Percentiles rank a stretch among this genome's conserved stretches.
phyloP scores from a whole-genome alignment of 257 asterid genomes.

The Nicotiana noctiflora region DNA sequence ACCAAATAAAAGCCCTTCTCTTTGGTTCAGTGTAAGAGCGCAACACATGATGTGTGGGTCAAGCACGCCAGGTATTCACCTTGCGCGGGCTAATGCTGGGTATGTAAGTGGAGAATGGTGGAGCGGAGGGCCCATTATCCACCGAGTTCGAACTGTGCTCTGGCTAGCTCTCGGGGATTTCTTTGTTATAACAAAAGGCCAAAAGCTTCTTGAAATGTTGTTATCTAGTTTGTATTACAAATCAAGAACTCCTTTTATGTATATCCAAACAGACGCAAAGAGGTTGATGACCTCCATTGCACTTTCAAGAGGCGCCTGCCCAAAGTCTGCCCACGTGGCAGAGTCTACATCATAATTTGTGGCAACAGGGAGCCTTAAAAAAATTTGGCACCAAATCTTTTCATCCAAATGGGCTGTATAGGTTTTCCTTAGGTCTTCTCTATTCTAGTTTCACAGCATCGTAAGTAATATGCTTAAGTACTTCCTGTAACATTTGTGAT shows the following conservation, averaged over 20 bases:
- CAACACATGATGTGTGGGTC: not conserved
- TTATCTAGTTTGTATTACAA: not conserved
- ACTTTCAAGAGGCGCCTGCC: not conserved
- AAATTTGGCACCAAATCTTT: not conserved
- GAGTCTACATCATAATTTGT: not conserved
- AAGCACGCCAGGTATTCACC: not conserved
- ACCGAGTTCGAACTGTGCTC: not conserved
- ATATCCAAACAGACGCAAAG: not conserved
- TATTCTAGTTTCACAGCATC: not conserved
- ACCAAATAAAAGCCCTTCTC: not conserved
- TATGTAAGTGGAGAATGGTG: not conserved
- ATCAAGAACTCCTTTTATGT: not conserved
- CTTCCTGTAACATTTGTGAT: conserved; percentile 5
- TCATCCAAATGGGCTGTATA: not conserved
- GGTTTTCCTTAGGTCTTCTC: not conserved
- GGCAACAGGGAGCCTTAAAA: not conserved
- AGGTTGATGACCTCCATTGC: not conserved
- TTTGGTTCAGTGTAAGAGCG: not conserved
- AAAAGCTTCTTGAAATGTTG: not conserved
- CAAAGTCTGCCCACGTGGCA: not conserved
- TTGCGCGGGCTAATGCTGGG: not conserved
- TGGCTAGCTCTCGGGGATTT: not conserved
- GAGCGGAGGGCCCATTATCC: not conserved
- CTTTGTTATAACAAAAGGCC: not conserved
- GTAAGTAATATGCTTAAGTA: not conserved